These are phyloP conservation scores for Brettanomyces naardenensis DNA, from an alignment of 805 yeast genomes.

Conservation along the genomic window DNA sequence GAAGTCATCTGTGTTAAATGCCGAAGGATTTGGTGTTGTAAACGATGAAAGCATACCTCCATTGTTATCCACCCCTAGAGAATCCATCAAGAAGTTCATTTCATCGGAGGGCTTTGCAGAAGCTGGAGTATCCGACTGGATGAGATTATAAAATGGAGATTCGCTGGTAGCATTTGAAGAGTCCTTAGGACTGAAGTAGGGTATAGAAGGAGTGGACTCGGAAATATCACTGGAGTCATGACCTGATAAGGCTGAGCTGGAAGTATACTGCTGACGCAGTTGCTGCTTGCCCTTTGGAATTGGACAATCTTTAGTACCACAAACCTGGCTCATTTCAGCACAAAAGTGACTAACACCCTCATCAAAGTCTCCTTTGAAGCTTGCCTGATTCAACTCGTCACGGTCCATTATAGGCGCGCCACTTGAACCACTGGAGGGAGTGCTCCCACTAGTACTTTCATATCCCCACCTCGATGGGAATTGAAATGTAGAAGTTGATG, in stretches of 20 bases:
- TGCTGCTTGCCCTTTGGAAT: conserved; percentile 36
- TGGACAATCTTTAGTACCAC: conserved; percentile 71
- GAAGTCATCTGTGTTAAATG: conserved; percentile 12
- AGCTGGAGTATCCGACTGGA: neutral
- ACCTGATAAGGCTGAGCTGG: neutral
- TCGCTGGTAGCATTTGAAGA: neutral
- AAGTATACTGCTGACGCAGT: neutral
- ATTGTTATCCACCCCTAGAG: neutral
- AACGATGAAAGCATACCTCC: neutral
- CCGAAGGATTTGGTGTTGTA: conserved; percentile 5
- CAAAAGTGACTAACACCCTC: conserved; percentile 75
- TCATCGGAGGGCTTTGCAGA: conserved; percentile 1
- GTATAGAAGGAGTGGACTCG: neutral
- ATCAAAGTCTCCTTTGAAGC: conserved; percentile 38
- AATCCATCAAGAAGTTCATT: conserved; percentile 1
- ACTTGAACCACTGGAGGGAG: no score
- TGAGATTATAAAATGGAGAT: conserved; percentile 2
- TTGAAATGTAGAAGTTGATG: conserved; percentile 1
- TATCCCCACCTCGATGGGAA: conserved; percentile 7
- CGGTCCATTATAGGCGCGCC: neutral
- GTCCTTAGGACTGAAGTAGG: neutral
- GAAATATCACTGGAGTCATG: neutral
- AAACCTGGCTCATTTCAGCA: conserved; percentile 64
- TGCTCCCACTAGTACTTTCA: neutral
- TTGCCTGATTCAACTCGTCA: conserved; percentile 14